phyloP scores from a whole-genome alignment of 176 grass and related monocot genomes.

The sorghum (Sorghum bicolor) region DNA sequence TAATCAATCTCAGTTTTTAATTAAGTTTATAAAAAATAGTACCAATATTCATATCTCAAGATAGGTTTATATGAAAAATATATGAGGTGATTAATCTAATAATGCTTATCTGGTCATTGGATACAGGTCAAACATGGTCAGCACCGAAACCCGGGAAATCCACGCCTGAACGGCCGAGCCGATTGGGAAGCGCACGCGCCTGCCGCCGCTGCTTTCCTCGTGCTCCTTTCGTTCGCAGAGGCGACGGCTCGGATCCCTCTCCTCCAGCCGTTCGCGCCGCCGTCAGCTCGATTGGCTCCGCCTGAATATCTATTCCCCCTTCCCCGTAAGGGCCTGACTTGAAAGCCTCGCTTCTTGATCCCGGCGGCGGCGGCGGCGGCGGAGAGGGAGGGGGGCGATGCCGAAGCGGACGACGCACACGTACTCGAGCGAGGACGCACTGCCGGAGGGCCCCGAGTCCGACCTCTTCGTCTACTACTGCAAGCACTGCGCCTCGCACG shows the following conservation, averaged over 20 bases:
- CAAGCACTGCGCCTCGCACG: constrained; percentile 94
- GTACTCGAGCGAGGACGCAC: constrained; percentile 97
- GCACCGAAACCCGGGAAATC: background rate
- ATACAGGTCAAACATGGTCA: background rate
- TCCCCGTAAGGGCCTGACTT: background rate
- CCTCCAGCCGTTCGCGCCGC: background rate
- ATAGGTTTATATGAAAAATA: too few relatives aligned
- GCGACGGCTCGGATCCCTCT: background rate
- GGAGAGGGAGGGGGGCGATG: constrained; percentile 37
- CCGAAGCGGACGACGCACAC: constrained; percentile 98
- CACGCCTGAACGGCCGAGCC: background rate
- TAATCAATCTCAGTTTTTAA: too few relatives aligned
- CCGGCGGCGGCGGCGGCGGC: constrained; percentile 10
- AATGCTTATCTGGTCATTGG: too few relatives aligned
- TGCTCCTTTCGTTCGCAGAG: background rate
- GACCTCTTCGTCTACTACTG: constrained; percentile 99
- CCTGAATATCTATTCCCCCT: background rate
- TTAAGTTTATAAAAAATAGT: too few relatives aligned
- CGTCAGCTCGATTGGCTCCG: background rate
- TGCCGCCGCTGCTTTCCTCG: background rate
- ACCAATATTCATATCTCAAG: too few relatives aligned
- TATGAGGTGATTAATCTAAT: too few relatives aligned
- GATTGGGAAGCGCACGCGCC: background rate
- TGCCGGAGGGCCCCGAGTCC: constrained; percentile 84
- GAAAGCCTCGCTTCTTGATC: background rate